These are phyloP conservation scores for Alternaria gansuensis DNA, from an alignment of 2,329 filamentous ascomycete species.

Conservation along the genomic window DNA sequence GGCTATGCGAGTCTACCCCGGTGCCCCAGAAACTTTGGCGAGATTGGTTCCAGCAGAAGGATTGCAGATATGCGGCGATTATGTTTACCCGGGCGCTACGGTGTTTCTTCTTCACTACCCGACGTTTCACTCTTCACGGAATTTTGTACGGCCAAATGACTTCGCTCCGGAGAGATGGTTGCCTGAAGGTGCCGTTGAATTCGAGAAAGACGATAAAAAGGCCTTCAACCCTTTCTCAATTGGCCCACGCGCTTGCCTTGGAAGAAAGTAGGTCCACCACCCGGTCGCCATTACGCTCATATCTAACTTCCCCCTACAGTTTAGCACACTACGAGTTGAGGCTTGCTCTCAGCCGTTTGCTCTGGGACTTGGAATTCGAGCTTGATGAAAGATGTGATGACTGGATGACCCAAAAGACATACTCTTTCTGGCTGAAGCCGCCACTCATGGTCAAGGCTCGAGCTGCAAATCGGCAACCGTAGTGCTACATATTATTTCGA, in stretches of 20 bases:
- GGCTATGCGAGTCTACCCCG: slow-evolving; percentile 14
- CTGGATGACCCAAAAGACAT: slow-evolving; percentile 11
- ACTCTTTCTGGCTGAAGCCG: slow-evolving; percentile 13
- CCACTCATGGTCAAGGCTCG: slow-evolving; percentile 8
- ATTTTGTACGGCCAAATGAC: slow-evolving; percentile 9
- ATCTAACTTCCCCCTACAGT: neutral
- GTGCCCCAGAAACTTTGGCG: slow-evolving; percentile 15
- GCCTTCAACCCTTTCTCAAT: slow-evolving; percentile 12
- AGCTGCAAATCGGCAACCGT: neutral
- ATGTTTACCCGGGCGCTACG: slow-evolving; percentile 2
- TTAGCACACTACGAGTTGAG: slow-evolving; percentile 11
- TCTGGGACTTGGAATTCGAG: slow-evolving; percentile 11
- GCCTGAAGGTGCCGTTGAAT: slow-evolving; percentile 9
- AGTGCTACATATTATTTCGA: neutral
- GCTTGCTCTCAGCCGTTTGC: slow-evolving; percentile 6
- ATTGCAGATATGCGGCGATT: slow-evolving; percentile 9
- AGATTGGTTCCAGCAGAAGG: slow-evolving; percentile 12
- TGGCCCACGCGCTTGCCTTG: slow-evolving; percentile 14
- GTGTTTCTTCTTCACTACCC: slow-evolving; percentile 11
- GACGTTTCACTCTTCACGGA: slow-evolving; percentile 11
- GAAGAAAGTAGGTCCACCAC: slow-evolving; percentile 9
- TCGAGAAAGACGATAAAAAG: slow-evolving; percentile 11
- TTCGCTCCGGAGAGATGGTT: slow-evolving; percentile 10
- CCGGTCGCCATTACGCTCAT: neutral
- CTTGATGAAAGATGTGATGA: slow-evolving; percentile 3